Conservation (phyloP, 306 rosid species). For the Prunus davidiana region DNA sequence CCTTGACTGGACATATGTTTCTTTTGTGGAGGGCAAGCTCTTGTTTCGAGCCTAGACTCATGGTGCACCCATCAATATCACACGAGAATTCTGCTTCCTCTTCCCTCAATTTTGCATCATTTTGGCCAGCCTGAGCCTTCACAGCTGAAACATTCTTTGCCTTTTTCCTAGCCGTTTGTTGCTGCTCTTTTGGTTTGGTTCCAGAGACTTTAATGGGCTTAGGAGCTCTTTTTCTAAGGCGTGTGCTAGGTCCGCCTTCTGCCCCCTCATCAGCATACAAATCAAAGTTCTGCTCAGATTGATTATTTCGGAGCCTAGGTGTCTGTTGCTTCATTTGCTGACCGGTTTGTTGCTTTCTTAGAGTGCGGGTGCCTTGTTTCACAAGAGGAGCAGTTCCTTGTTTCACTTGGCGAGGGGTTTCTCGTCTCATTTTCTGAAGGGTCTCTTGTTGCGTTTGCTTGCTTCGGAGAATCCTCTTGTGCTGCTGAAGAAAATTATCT, state of each 20-base stretch:
- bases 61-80: constrained; percentile 89
- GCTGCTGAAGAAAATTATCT: constrained; percentile 40
- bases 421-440: constrained; percentile 47
- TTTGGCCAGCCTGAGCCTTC: constrained; percentile 44
- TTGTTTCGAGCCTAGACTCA: constrained; percentile 75
- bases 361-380: constrained; percentile 41
- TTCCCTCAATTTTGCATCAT: constrained; percentile 39
- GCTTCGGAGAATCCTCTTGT: constrained; percentile 51
- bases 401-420: constrained; percentile 36
- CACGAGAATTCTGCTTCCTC: constrained; percentile 66
- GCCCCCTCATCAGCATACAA: constrained; percentile 52
- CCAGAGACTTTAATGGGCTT: constrained; percentile 44
- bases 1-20: constrained; percentile 89
- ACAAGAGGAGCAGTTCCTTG: constrained; percentile 34
- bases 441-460: constrained; percentile 50
- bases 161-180: constrained; percentile 52
- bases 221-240: constrained; percentile 72
- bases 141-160: constrained; percentile 50
- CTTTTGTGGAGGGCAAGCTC: constrained; percentile 75
- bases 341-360: constrained; percentile 39
- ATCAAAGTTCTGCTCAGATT: constrained; percentile 32
- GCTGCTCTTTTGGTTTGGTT: constrained; percentile 51
- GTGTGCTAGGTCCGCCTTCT: constrained; percentile 89
- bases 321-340: constrained; percentile 44
- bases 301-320: constrained; percentile 38